phyloP scores from a whole-genome alignment of 768 basidiomycete species.

The Favolaschia claudopus region DNA sequence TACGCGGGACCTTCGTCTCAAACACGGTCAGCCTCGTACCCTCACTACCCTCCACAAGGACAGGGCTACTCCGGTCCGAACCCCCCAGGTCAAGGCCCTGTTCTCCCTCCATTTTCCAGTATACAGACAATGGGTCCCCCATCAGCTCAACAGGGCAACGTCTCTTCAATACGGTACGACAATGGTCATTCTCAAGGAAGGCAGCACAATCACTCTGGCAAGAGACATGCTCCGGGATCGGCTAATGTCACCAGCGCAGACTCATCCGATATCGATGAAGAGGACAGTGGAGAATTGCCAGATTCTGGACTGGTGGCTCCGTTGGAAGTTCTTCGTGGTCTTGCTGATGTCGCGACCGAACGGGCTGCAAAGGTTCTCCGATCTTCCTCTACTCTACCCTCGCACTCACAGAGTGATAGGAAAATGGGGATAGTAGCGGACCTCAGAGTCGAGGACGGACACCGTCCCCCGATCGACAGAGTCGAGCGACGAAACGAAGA shows the following conservation, averaged over 20 bases:
- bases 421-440: constrained; percentile 81
- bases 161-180: constrained; percentile 70
- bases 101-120: constrained; percentile 76
- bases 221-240: constrained; percentile 65
- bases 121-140: constrained; percentile 65
- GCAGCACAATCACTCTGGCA: constrained; percentile 50
- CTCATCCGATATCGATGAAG: constrained; percentile 86
- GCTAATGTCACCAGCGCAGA: constrained; percentile 80
- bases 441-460: constrained; percentile 79
- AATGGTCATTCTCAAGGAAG: constrained; percentile 42
- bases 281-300: constrained; percentile 81
- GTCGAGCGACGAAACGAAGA: constrained; percentile 73
- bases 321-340: constrained; percentile 82
- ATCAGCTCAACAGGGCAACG: constrained; percentile 52
- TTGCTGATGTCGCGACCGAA: constrained; percentile 84
- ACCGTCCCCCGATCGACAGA: constrained; percentile 73
- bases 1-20: constrained; percentile 46
- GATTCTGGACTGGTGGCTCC: constrained; percentile 85
- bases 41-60: constrained; percentile 46
- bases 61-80: constrained; percentile 42
- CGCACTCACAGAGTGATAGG: constrained; percentile 48
- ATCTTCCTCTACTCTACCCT: constrained; percentile 10
- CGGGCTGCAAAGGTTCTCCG: constrained; percentile 73
- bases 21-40: constrained; percentile 48
- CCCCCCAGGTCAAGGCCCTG: constrained; percentile 52